Evolutionary conservation across 1,284 basidiomycete species (phyloP), one percentile per base, ranked within the genome.

Genomic region (Tilletia caries): DNA sequence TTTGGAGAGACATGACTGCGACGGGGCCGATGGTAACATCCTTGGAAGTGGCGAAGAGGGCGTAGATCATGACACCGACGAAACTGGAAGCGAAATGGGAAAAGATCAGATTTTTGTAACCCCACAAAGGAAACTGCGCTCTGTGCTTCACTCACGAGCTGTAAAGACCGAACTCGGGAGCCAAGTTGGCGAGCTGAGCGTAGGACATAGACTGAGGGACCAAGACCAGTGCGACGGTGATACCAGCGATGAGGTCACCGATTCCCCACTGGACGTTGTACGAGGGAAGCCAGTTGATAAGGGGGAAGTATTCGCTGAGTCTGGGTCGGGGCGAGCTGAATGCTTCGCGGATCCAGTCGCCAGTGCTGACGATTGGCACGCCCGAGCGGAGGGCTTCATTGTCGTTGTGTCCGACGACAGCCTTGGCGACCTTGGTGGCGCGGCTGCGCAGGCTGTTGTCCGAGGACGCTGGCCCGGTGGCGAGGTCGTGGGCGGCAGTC

Each of bases 1-100:
- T 89, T 43, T 92, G 91, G 67, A 96, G 88, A 6, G 92, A 95
- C 93, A 98, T 96, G 84, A 98, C 95, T 20, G 95, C 95, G 70
- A 83, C 81, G 8, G 81, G 81, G 6, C 81, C 81, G 66, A 83
- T 82, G 68, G 81, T 82, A 54, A 83, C 81, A 66, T 83, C 81
- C 74, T 83, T 83, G 65, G 80, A 81, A 23, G 81, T 83, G 64
- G 81, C 81, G 37, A 83, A 83, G 68, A 83, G 72, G 66, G 79
- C 80, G 83, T 93, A 93, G 73, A 90, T 86, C 73, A 91, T 84
- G 23, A 91, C 91, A 25, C 92, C 95, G 77, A 96, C 89, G 82
- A 98, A 98, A 1, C 93, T 94, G 52, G 52, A 54, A 41, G 2
- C 15, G 8, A 15, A 41, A 41, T 6, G 15, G 15, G 37, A 6